Conservation (phyloP, 352 stramenopile species). For the Globisporangium yorkense region DNA sequence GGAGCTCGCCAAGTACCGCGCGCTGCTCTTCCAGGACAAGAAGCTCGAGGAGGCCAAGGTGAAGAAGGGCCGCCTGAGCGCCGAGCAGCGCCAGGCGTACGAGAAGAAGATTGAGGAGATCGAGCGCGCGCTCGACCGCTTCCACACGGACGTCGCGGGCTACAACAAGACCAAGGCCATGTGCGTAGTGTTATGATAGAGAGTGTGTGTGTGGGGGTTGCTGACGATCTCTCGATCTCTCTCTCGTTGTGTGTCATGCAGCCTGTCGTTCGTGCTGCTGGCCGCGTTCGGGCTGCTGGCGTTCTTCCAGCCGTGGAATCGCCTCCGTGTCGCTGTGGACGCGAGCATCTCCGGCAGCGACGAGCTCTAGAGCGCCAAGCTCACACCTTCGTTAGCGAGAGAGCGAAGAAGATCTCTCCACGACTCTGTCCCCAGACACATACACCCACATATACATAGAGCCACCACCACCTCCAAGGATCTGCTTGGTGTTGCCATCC, state of each 20-base stretch:
- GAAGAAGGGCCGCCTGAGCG: slow-evolving; percentile 57
- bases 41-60: slow-evolving; percentile 68
- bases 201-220: background rate
- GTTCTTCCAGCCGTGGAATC: slow-evolving; percentile 72
- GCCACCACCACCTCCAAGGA: too few relatives aligned
- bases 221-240: too few relatives aligned
- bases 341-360: slow-evolving; percentile 21
- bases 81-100: slow-evolving; percentile 40
- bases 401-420: background rate
- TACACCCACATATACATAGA: background rate
- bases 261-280: slow-evolving; percentile 37
- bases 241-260: background rate
- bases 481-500: slow-evolving; percentile 1
- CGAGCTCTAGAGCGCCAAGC: slow-evolving; percentile 25
- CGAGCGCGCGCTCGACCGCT: slow-evolving; percentile 67
- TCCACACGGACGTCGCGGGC: slow-evolving; percentile 66
- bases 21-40: slow-evolving; percentile 78
- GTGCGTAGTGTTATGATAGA: slow-evolving; percentile 22
- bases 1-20: slow-evolving; percentile 77
- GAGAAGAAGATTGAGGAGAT: slow-evolving; percentile 71
- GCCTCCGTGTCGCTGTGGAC: background rate
- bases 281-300: slow-evolving; percentile 58
- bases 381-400: background rate
- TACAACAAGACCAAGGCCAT: slow-evolving; percentile 80
- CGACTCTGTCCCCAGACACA: background rate